Conservation (phyloP, 805 yeast species). For the Wickerhamiella cacticola region DNA sequence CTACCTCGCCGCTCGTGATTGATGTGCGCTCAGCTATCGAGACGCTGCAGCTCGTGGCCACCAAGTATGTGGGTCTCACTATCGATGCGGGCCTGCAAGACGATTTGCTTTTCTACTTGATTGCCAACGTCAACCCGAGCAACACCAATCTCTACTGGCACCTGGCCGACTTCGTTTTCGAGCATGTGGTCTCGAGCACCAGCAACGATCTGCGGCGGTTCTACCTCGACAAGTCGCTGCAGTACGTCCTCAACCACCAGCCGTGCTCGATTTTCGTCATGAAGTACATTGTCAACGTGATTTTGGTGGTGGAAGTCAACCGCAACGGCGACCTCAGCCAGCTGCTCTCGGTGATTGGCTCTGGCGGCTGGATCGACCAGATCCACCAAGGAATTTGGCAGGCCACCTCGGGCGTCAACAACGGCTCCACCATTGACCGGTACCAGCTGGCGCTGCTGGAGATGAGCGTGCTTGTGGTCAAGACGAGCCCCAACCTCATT, state of each 20-base stretch:
- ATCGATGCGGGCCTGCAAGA: background rate
- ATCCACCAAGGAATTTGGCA: constrained; percentile 63
- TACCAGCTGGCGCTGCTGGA: constrained; percentile 68
- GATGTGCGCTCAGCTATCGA: constrained; percentile 49
- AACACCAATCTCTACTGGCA: constrained; percentile 21
- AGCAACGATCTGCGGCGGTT: constrained; percentile 38
- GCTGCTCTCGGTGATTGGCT: constrained; percentile 31
- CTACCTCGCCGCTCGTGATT: constrained; percentile 31
- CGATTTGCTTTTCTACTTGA: background rate
- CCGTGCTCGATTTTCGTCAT: constrained; percentile 38
- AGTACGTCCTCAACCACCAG: constrained; percentile 34
- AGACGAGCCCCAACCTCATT: constrained; percentile 49
- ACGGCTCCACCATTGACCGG: constrained; percentile 41
- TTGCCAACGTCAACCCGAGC: background rate
- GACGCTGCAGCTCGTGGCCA: constrained; percentile 43
- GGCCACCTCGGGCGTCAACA: constrained; percentile 31
- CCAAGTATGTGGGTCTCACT: constrained; percentile 26
- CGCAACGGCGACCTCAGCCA: constrained; percentile 37
- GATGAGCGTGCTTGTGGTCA: constrained; percentile 62
- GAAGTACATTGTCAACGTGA: constrained; percentile 51
- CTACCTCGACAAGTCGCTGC: constrained; percentile 43
- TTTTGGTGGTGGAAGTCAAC: constrained; percentile 50
- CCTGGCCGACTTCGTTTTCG: constrained; percentile 47
- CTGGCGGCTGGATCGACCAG: constrained; percentile 47
- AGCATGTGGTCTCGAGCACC: constrained; percentile 39